Conservation (phyloP, 805 yeast genomes). For the Hanseniaspora vineae region DNA sequence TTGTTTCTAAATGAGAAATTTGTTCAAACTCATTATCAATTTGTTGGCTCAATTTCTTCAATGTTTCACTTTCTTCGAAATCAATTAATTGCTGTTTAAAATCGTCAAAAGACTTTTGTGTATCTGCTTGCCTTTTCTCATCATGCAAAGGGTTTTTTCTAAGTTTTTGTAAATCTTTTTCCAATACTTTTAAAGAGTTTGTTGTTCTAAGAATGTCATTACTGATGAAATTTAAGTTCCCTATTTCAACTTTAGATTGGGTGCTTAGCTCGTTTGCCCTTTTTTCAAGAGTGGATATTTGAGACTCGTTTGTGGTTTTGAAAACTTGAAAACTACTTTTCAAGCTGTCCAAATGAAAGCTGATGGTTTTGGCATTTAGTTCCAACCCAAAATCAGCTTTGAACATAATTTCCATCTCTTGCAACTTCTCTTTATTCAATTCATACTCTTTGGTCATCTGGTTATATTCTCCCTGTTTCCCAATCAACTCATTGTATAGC, state of each 20-base stretch:
- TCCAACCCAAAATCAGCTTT: not conserved
- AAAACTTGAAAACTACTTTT: not conserved
- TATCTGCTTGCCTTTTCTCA: conserved; percentile 14
- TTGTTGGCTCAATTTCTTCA: not conserved
- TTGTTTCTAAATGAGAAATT: conserved; percentile 23
- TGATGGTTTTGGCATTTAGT: not conserved
- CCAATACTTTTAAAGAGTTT: conserved; percentile 24
- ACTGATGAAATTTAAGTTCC: not conserved
- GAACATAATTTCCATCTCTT: not conserved
- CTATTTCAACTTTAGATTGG: not conserved
- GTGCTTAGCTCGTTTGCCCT: not conserved
- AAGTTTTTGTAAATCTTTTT: conserved; percentile 30
- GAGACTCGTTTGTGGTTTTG: not conserved
- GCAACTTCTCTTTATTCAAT: conserved; percentile 7
- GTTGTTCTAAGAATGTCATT: not conserved
- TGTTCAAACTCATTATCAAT: conserved; percentile 26
- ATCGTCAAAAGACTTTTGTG: conserved; percentile 14
- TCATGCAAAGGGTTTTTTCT: conserved; percentile 20
- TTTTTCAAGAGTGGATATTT: not conserved
- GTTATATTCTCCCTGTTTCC: conserved; percentile 32
- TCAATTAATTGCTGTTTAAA: conserved; percentile 15
- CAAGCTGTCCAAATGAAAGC: not conserved
- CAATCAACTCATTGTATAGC: conserved; percentile 16
- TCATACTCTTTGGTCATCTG: conserved; percentile 18
- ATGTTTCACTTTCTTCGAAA: conserved; percentile 24